phyloP scores from a whole-genome alignment of 495 filamentous ascomycete species.

The Aspergillus hancockii region DNA sequence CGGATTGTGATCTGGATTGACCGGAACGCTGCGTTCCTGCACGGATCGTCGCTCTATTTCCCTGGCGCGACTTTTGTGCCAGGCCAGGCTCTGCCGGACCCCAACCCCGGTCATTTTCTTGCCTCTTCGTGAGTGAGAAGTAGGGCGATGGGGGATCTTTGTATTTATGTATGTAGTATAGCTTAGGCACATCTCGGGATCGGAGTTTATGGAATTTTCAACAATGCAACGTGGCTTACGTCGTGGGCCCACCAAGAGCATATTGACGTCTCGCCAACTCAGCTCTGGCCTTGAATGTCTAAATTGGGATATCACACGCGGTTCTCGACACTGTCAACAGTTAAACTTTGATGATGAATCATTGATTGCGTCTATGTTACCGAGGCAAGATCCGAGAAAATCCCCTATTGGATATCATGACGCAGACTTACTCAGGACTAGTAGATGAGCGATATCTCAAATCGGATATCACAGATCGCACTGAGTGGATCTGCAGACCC shows the following conservation, averaged over 20 bases:
- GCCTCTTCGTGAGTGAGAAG: slow-evolving; percentile 21
- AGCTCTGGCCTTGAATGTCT: not conserved
- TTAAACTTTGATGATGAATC: not conserved
- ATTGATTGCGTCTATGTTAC: not conserved
- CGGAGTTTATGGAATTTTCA: not conserved
- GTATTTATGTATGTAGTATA: not conserved
- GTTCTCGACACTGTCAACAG: not conserved
- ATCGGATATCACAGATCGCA: not conserved
- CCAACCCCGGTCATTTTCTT: slow-evolving; percentile 34
- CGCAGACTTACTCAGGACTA: too few species aligned
- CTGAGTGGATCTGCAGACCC: not conserved
- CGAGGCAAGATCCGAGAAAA: not conserved
- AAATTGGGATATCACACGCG: not conserved
- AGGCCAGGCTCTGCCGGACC: slow-evolving; percentile 24
- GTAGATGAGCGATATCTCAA: not conserved
- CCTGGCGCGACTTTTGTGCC: slow-evolving; percentile 20
- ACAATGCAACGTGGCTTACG: not conserved
- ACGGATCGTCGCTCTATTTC: slow-evolving; percentile 30
- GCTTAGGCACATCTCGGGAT: not conserved
- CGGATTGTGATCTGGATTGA: slow-evolving; percentile 50
- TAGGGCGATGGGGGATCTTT: not conserved
- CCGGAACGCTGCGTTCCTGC: slow-evolving; percentile 40
- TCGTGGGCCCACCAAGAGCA: too few species aligned
- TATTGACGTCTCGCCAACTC: not conserved
- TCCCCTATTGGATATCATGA: not conserved